These are phyloP conservation scores for Solanum paucissectum DNA, from an alignment of 257 asterid species.

Conservation along the genomic window DNA sequence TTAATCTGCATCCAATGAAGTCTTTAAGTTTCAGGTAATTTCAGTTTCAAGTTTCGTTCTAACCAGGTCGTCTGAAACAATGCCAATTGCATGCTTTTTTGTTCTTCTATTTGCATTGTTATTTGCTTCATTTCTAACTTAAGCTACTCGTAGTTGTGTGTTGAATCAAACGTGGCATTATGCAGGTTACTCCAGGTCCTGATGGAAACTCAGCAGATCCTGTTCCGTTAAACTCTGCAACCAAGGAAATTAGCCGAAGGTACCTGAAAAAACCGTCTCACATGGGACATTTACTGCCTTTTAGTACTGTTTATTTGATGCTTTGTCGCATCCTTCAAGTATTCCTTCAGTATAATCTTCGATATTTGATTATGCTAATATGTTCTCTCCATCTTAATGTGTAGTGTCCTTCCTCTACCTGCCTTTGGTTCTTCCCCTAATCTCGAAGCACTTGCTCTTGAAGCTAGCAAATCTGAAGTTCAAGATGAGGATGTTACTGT, in stretches of 20 bases:
- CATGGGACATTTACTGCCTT: not conserved
- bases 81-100: not conserved
- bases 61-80: not conserved
- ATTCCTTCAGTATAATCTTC: not conserved
- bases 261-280: not conserved
- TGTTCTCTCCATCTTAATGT: conserved; percentile 1
- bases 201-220: conserved; percentile 55
- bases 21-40: not conserved
- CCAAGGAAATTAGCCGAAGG: conserved; percentile 30
- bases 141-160: not conserved
- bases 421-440: conserved; percentile 98
- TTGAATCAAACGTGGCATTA: conserved; percentile 1
- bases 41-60: not conserved
- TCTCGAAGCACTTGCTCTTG: conserved; percentile 94
- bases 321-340: not conserved
- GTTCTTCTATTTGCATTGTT: not conserved
- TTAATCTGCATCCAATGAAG: not conserved
- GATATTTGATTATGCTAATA: not conserved
- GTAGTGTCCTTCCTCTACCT: conserved; percentile 92
- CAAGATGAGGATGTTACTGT: conserved; percentile 44
- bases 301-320: not conserved
- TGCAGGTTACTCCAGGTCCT: conserved; percentile 54
- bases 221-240: conserved; percentile 41
- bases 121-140: not conserved
- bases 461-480: conserved; percentile 49